Conservation (phyloP, 2,329 filamentous ascomycete genomes). For the Paecilomyces formosus region DNA sequence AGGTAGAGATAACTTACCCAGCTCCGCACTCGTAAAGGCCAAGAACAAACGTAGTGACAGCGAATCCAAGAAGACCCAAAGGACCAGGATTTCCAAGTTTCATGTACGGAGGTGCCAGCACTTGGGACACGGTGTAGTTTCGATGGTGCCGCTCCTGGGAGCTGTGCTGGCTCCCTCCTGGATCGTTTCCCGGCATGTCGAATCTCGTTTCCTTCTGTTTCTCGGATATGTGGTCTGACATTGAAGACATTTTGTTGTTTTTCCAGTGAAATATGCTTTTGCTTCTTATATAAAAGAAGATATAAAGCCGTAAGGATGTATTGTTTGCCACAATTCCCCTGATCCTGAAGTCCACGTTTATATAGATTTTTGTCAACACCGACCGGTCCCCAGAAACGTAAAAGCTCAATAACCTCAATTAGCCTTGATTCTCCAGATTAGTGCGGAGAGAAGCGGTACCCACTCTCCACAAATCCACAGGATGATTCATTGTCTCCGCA, state of each 20-base stretch:
- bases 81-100: slow-evolving; percentile 55
- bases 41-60: slow-evolving; percentile 58
- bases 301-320: not conserved
- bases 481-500: not conserved
- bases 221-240: not conserved
- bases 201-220: not conserved
- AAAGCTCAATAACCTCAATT: not conserved
- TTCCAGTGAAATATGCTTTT: not conserved
- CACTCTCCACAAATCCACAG: not conserved
- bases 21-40: slow-evolving; percentile 41
- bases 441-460: not conserved
- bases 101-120: slow-evolving; percentile 10
- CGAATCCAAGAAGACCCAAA: slow-evolving; percentile 56
- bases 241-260: not conserved
- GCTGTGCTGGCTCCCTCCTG: not conserved
- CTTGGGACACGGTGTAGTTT: slow-evolving; percentile 6
- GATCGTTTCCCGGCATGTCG: not conserved
- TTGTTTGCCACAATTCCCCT: not conserved
- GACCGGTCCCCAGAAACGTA: not conserved
- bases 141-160: not conserved
- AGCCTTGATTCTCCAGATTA: not conserved
- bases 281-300: not conserved
- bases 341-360: not conserved
- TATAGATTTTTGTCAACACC: not conserved
- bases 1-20: slow-evolving; percentile 36